Evolutionary conservation across 441 rosid species (phyloP).

Genomic region (Erodium trifolium): DNA sequence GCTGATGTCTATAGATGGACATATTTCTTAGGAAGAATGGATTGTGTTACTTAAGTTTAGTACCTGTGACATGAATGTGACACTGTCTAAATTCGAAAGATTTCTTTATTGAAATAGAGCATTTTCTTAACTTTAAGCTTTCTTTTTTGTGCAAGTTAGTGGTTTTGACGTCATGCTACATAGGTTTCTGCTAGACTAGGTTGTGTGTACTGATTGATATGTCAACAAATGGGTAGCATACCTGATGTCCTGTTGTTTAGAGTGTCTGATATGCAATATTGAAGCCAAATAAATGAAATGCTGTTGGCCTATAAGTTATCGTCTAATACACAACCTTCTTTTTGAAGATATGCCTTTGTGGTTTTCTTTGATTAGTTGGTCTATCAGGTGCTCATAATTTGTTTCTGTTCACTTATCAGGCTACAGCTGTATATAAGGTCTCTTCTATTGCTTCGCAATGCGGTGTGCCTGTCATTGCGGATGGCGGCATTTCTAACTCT

Average conservation of each 20-base stretch:
- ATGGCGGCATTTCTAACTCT: slow-evolving; percentile 88
- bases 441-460: slow-evolving; percentile 60
- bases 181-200: no score
- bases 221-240: not conserved
- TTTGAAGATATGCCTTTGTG: not conserved
- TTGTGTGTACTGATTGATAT: no score
- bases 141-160: not conserved
- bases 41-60: not conserved
- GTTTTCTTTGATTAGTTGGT: not conserved
- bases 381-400: not conserved
- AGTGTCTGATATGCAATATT: not conserved
- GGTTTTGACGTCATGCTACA: not conserved
- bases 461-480: slow-evolving; percentile 77
- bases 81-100: no score
- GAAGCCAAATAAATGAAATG: not conserved
- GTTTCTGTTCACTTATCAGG: slow-evolving; percentile 35
- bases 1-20: not conserved
- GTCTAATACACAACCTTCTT: not conserved
- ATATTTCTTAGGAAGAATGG: no score
- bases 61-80: not conserved
- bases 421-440: slow-evolving; percentile 88
- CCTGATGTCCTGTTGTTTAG: not conserved
- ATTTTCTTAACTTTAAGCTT: not conserved
- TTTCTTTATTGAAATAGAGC: not conserved
- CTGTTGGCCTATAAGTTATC: not conserved